phyloP scores from a whole-genome alignment of 805 yeast genomes.

The Candida chilensis region DNA sequence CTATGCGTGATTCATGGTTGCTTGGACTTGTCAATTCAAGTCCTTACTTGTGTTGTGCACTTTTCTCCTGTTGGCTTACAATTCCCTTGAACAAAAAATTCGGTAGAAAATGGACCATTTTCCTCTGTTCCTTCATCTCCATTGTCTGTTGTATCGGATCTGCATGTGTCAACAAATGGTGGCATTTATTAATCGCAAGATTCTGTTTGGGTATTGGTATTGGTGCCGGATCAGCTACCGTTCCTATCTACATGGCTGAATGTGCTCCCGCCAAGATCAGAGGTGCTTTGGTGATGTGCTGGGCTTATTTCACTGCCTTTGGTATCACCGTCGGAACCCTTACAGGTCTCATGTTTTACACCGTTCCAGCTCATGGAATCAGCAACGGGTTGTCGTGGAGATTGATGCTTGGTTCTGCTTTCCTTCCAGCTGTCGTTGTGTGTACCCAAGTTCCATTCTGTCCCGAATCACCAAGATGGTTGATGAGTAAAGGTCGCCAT shows the following conservation, averaged over 20 bases:
- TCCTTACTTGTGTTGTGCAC: constrained; percentile 27
- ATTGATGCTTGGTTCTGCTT: constrained; percentile 32
- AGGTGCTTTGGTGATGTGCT: constrained; percentile 35
- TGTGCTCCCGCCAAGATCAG: constrained; percentile 24
- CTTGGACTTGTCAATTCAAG: constrained; percentile 32
- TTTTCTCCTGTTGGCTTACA: constrained; percentile 28
- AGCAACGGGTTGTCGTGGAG: constrained; percentile 32
- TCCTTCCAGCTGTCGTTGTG: constrained; percentile 32
- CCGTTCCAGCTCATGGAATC: constrained; percentile 21
- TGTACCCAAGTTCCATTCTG: constrained; percentile 31
- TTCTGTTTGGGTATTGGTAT: constrained; percentile 30
- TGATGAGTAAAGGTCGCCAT: constrained; percentile 35
- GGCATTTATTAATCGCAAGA: constrained; percentile 31
- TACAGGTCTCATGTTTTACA: constrained; percentile 28
- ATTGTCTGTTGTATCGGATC: constrained; percentile 33
- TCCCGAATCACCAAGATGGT: constrained; percentile 40
- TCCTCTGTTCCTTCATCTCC: constrained; percentile 29
- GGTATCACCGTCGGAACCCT: constrained; percentile 40
- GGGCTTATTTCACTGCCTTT: constrained; percentile 38
- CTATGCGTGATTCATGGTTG: constrained; percentile 20
- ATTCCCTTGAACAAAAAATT: constrained; percentile 21
- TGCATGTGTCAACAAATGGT: constrained; percentile 31
- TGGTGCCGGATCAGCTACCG: constrained; percentile 36
- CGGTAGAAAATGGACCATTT: constrained; percentile 34
- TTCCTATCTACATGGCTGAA: constrained; percentile 34